A percentile compares a stretch with the other conserved stretches of the same genome.
Conservation (phyloP, 345 rosid species). For the Cardamine chenopodiifolia region DNA sequence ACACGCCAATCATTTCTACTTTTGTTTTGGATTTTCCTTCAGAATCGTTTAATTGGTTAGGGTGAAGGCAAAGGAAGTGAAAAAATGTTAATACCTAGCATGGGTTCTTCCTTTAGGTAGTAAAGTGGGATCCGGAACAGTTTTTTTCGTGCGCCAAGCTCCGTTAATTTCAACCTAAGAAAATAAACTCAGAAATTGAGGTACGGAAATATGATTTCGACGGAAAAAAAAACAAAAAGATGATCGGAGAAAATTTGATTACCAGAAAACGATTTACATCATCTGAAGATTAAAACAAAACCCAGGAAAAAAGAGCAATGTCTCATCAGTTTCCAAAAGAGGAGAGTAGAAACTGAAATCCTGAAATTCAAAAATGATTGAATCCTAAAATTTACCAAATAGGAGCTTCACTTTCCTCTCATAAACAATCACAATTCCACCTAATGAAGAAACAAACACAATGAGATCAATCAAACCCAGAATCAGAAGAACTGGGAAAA, state of each 20-base stretch:
- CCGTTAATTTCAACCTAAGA: conserved; percentile 75
- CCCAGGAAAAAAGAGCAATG: not conserved
- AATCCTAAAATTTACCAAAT: conserved; percentile 52
- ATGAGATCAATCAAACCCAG: conserved; percentile 20
- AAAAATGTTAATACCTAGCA: conserved; percentile 57
- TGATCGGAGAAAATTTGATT: conserved; percentile 26
- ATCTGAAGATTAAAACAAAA: conserved; percentile 49
- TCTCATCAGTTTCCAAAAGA: conserved; percentile 15
- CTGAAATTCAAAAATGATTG: not conserved
- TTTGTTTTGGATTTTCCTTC: not conserved
- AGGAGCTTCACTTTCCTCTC: conserved; percentile 89
- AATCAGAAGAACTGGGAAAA: not conserved
- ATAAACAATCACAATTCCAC: conserved; percentile 93
- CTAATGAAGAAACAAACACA: conserved; percentile 41
- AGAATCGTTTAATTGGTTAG: conserved; percentile 10
- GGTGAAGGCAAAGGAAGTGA: not conserved
- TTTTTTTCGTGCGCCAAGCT: conserved; percentile 73
- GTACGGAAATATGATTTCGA: not conserved
- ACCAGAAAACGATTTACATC: conserved; percentile 86
- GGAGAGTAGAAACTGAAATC: not conserved
- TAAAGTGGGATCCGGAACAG: conserved; percentile 59
- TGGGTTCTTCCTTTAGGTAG: conserved; percentile 73
- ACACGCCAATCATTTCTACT: conserved; percentile 14
- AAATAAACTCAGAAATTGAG: not conserved
- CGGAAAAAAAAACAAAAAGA: not conserved